Conservation (phyloP, 148 eudicot genomes). For the Silene uniflora region DNA sequence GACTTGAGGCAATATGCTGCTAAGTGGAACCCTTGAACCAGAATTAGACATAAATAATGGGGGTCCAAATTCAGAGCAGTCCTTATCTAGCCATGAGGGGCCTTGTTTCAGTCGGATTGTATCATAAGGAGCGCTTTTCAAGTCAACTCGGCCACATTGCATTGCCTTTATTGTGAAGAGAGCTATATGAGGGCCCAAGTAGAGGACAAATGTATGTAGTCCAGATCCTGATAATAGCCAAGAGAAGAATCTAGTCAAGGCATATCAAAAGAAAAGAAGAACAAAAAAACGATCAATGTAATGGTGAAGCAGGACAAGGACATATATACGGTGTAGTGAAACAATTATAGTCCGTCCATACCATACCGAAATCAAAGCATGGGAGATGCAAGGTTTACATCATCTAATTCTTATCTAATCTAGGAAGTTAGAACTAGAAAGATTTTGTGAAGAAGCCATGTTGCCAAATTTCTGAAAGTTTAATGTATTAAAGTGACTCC, state of each 20-base stretch:
- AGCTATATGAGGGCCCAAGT: constrained; percentile 95
- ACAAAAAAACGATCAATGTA: not conserved
- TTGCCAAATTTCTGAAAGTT: not conserved
- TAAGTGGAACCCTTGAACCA: constrained; percentile 69
- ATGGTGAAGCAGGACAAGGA: not conserved
- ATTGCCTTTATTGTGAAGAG: constrained; percentile 92
- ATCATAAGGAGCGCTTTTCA: constrained; percentile 91
- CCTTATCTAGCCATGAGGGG: constrained; percentile 93
- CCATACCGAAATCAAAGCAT: not conserved
- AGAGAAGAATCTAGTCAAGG: constrained; percentile 1
- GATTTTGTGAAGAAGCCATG: not conserved
- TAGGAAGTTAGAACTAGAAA: no score
- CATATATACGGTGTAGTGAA: not conserved
- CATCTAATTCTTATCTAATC: no score
- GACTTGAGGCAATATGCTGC: constrained; percentile 87
- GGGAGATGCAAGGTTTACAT: no score
- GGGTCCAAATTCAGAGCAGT: constrained; percentile 85
- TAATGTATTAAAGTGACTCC: not conserved
- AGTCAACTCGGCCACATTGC: constrained; percentile 94
- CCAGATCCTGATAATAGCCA: constrained; percentile 72
- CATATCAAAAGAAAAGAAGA: not conserved
- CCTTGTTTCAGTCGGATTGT: constrained; percentile 75
- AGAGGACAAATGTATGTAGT: constrained; percentile 93
- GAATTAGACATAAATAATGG: constrained; percentile 49
- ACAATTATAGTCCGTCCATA: not conserved